A percentile compares a stretch with the other conserved stretches of the same genome.
Conservation (phyloP, 2,329 filamentous ascomycete species). For the Aureobasidium sp. region DNA sequence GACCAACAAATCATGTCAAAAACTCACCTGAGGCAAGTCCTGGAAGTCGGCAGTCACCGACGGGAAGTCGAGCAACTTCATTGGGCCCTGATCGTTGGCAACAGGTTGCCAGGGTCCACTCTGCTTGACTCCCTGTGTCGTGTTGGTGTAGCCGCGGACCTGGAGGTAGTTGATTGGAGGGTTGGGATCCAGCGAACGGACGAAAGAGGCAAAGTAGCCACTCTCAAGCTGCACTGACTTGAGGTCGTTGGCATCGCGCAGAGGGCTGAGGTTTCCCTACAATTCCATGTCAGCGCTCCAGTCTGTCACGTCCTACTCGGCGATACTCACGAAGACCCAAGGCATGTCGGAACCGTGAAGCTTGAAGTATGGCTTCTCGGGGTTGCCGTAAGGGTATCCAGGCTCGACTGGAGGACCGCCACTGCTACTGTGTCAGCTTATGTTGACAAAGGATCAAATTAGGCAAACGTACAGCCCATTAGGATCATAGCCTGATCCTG, state of each 20-base stretch:
- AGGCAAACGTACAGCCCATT: conserved; percentile 35
- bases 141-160: conserved; percentile 42
- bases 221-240: conserved; percentile 40
- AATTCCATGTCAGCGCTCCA: conserved; percentile 12
- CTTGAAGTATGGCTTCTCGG: conserved; percentile 47
- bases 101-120: conserved; percentile 35
- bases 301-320: background rate
- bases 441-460: background rate
- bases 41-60: conserved; percentile 38
- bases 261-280: conserved; percentile 30
- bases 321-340: conserved; percentile 49
- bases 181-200: conserved; percentile 46
- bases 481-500: conserved; percentile 47
- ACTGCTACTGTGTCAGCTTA: background rate
- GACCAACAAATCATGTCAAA: background rate
- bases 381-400: conserved; percentile 39
- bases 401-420: conserved; percentile 40
- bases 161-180: conserved; percentile 39
- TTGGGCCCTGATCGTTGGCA: conserved; percentile 30
- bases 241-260: conserved; percentile 46
- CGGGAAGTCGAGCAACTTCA: conserved; percentile 43
- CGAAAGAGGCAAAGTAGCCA: conserved; percentile 47
- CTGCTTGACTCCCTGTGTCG: conserved; percentile 34
- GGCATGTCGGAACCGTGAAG: conserved; percentile 49
- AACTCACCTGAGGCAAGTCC: conserved; percentile 39